Evolutionary conservation across 306 rosid genomes (phyloP), one percentile per base, ranked within the genome.

Genomic region (Albizia julibrissin): DNA sequence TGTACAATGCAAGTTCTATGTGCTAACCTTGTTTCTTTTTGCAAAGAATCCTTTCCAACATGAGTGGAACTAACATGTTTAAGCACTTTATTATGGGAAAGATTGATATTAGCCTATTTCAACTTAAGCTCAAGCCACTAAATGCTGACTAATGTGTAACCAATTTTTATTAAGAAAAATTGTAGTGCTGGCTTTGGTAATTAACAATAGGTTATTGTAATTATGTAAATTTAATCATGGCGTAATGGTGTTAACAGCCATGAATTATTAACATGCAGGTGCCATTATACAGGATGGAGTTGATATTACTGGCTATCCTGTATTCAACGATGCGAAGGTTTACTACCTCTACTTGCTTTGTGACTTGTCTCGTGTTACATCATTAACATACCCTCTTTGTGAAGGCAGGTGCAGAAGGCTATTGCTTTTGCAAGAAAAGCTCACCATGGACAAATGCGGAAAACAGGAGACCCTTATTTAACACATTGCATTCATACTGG

Each of bases 381-480:
- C 83, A 78, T 87, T 82, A 87, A 89, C 89, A 82, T 81, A 81
- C 79, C 86, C 85, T 72, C 67, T 90, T 82, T 84, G 89, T 90
- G 90, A 95, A 95, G 99, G 97, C 90, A 95, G 99, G 99, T 95
- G 91, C 95, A 89, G 83, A 93, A 95, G 89, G 98, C 95, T 77
- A 88, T 95, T 86, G 92, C 85, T 40, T 93, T 95, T 89, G 94
- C 99, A 52, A 93, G 91, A 80, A 90, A 89, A 82, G 99, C 99
- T 65, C 99, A 95, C 79, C 89, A 83, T 26, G 98, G 99, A 64
- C 99, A 95, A 84, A 27, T 88, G 29, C 91, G 99, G 74, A 93
- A 87, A 83, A 95, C 97, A 2, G 99, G 99, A 74, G 99, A 95
- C 71, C 99, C 98, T 81, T 95, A 95, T 78, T 85, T 95, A 82